Percentiles rank a stretch among this genome's conserved stretches.
phyloP scores from a whole-genome alignment of 305 asterid species.

The Galium porrigens region DNA sequence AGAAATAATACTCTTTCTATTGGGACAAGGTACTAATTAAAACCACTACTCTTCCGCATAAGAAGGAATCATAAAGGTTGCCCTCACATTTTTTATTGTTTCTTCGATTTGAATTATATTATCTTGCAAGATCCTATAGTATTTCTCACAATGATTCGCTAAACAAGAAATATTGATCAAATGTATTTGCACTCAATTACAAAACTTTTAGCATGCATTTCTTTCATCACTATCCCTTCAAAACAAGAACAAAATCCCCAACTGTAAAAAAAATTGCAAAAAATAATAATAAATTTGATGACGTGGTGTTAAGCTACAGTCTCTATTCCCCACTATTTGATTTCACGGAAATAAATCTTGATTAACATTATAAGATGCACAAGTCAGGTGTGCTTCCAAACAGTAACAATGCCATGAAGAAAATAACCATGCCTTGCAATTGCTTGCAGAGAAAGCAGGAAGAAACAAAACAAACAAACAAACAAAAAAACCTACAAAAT shows the following conservation, averaged over 20 bases:
- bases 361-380: neutral
- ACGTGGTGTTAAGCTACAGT: neutral
- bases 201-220: neutral
- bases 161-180: no score
- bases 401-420: no score
- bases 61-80: neutral
- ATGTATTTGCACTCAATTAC: neutral
- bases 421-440: neutral
- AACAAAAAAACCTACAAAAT: slow-evolving; percentile 14
- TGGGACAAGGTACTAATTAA: neutral
- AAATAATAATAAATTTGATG: neutral
- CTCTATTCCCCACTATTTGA: neutral
- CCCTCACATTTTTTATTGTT: neutral
- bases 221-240: neutral
- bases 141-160: neutral
- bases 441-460: slow-evolving; percentile 12
- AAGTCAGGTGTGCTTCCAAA: neutral
- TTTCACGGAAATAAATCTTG: neutral
- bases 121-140: no score
- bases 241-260: neutral
- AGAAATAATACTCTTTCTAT: neutral
- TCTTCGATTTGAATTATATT: neutral
- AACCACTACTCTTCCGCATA: neutral
- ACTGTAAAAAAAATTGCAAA: neutral
- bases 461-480: neutral